phyloP scores from a whole-genome alignment of 2,329 filamentous ascomycete genomes.

The Thelonectria discophora region DNA sequence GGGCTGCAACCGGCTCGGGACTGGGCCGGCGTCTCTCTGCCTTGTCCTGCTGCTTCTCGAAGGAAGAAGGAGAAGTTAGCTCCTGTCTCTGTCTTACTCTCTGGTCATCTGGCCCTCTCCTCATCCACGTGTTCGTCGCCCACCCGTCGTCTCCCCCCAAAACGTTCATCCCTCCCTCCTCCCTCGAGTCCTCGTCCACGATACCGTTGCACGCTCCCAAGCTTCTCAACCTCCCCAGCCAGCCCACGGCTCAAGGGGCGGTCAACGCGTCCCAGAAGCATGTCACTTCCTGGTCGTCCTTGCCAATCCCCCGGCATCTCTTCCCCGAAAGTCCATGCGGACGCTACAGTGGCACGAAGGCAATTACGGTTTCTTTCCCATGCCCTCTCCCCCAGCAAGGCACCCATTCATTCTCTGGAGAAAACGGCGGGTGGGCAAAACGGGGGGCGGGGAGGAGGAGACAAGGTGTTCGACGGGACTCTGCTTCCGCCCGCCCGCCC shows the following conservation, averaged over 20 bases:
- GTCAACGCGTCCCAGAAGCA: conserved; percentile 11
- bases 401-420: too few species aligned
- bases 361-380: too few species aligned
- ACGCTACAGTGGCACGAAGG: not conserved
- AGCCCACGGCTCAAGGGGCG: conserved; percentile 10
- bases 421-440: too few species aligned
- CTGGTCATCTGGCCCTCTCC: too few species aligned
- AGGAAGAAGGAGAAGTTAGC: conserved; percentile 27
- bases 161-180: not conserved
- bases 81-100: too few species aligned
- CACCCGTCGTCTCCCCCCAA: conserved; percentile 1
- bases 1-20: conserved; percentile 21
- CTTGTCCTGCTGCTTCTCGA: not conserved
- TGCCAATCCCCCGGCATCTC: not conserved
- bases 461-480: too few species aligned
- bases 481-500: too few species aligned
- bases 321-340: not conserved
- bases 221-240: not conserved
- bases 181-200: not conserved
- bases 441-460: too few species aligned
- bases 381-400: too few species aligned
- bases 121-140: not conserved
- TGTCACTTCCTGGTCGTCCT: conserved; percentile 18
- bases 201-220: too few species aligned
- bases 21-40: conserved; percentile 21